phyloP scores from a whole-genome alignment of 495 filamentous ascomycete genomes.

The Trichoderma reesei region DNA sequence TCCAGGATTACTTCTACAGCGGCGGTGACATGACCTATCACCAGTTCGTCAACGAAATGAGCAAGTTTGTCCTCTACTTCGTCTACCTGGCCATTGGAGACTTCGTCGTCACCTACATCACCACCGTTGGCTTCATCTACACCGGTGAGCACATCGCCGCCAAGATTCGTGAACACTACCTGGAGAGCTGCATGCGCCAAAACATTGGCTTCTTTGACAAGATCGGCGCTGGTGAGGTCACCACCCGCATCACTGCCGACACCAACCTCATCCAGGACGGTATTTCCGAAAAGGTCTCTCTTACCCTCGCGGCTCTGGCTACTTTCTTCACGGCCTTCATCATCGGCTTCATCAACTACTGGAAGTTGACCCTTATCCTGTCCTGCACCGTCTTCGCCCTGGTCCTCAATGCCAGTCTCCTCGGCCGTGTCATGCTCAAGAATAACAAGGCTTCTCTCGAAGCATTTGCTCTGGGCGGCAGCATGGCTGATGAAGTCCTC shows the following conservation, averaged over 20 bases:
- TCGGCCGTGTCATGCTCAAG: constrained; percentile 36
- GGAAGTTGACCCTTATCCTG: constrained; percentile 38
- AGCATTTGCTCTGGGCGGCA: constrained; percentile 42
- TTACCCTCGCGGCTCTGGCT: constrained; percentile 28
- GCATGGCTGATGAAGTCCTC: constrained; percentile 50
- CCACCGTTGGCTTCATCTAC: constrained; percentile 77
- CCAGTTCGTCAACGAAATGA: constrained; percentile 48
- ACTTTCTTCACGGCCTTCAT: constrained; percentile 30
- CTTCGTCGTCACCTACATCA: constrained; percentile 64
- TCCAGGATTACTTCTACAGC: constrained; percentile 52
- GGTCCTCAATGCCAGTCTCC: constrained; percentile 29
- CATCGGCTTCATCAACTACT: constrained; percentile 33
- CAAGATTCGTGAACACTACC: constrained; percentile 24
- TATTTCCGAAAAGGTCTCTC: constrained; percentile 40
- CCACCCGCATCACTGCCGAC: constrained; percentile 38
- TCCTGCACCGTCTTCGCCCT: constrained; percentile 36
- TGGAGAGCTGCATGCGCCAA: constrained; percentile 28
- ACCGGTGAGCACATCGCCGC: constrained; percentile 44
- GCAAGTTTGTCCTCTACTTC: constrained; percentile 66
- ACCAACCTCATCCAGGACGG: constrained; percentile 47
- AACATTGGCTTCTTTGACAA: constrained; percentile 30
- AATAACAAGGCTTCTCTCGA: constrained; percentile 8
- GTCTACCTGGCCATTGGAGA: constrained; percentile 74
- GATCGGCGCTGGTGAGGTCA: constrained; percentile 28
- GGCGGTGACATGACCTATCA: constrained; percentile 29